Percentiles rank a stretch among this genome's conserved stretches.
Evolutionary conservation across 1,284 basidiomycete species (phyloP).

Genomic region (Irpex lacteus): DNA sequence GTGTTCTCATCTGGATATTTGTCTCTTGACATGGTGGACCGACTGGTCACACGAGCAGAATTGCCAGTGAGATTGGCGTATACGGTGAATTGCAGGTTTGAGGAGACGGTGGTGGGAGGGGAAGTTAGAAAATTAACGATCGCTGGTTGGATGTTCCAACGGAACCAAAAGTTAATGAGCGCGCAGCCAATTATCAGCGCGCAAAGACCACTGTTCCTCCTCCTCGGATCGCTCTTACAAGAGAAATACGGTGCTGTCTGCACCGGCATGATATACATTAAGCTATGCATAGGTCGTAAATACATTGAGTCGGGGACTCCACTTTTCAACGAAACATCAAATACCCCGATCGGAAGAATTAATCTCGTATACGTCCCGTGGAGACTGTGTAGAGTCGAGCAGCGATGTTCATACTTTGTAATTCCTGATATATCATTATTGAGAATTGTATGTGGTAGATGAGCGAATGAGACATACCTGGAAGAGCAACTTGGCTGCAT

Average conservation of each 20-base stretch:
- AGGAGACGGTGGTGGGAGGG: neutral
- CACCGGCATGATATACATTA: conserved; percentile 16
- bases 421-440: conserved; percentile 49
- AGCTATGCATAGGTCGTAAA: neutral
- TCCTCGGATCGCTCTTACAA: neutral
- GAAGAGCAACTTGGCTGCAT: conserved; percentile 90
- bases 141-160: neutral
- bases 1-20: neutral
- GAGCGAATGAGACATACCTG: conserved; percentile 51
- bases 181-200: neutral
- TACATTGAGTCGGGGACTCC: neutral
- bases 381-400: conserved; percentile 81
- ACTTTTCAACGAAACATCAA: conserved; percentile 9
- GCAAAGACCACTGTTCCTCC: neutral
- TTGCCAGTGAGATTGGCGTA: neutral
- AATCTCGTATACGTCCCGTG: conserved; percentile 78
- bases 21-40: neutral
- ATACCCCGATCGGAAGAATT: conserved; percentile 21
- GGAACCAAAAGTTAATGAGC: neutral
- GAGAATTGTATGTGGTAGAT: neutral
- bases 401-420: conserved; percentile 92
- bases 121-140: neutral
- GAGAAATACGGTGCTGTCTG: neutral
- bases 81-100: neutral
- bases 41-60: neutral